phyloP scores from a whole-genome alignment of 78 protist species.

The Emiliania huxleyi region DNA sequence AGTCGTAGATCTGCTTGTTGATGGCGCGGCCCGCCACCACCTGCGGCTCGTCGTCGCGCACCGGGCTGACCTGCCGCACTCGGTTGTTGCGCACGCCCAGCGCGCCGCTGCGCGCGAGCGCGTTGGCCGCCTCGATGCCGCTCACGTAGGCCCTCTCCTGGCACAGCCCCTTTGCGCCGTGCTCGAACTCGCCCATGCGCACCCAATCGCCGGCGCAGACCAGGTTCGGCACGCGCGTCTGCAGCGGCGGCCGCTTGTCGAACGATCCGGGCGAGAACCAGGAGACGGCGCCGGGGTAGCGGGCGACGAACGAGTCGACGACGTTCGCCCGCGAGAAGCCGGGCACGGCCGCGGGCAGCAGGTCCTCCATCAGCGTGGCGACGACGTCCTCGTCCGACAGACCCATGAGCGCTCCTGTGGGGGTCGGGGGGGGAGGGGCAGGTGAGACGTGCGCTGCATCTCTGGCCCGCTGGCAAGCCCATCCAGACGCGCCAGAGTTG shows the following conservation, averaged over 20 bases:
- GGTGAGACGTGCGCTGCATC: too few relatives aligned
- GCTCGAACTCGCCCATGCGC: constrained; percentile 40
- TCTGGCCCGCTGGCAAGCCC: too few relatives aligned
- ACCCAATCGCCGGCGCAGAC: constrained; percentile 49
- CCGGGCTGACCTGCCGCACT: background rate
- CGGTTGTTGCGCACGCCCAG: background rate
- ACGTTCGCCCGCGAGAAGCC: background rate
- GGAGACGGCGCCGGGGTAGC: constrained; percentile 36
- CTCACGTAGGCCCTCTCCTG: constrained; percentile 48
- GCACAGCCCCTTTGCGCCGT: constrained; percentile 39
- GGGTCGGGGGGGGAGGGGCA: too few relatives aligned
- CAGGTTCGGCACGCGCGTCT: background rate
- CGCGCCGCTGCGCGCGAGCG: constrained; percentile 17
- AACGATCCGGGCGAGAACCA: constrained; percentile 48
- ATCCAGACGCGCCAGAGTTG: constrained; percentile 49
- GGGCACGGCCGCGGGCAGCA: constrained; percentile 42
- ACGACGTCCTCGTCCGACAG: constrained; percentile 14
- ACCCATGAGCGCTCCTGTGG: background rate
- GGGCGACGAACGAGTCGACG: background rate
- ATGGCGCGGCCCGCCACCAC: background rate
- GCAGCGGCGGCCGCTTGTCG: background rate
- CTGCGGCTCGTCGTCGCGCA: constrained; percentile 45
- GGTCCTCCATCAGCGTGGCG: background rate
- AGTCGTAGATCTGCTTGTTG: background rate
- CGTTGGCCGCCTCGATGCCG: constrained; percentile 45